phyloP scores from a whole-genome alignment of 495 filamentous ascomycete species.

The Neurospora sp. region DNA sequence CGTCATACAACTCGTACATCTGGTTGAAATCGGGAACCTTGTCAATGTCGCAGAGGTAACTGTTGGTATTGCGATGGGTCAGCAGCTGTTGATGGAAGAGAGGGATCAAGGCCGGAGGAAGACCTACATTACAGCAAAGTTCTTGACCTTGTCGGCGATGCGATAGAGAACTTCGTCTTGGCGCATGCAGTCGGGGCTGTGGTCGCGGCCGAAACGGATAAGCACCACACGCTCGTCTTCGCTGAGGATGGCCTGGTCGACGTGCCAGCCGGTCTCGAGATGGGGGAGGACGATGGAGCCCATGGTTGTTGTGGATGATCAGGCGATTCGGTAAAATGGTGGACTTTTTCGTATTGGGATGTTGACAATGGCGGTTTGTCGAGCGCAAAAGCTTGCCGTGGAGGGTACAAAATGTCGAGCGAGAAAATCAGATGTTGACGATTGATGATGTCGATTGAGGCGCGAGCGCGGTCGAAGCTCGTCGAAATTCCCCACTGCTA shows the following conservation, averaged over 20 bases:
- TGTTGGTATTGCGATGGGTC: not conserved
- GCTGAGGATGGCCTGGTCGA: conserved; percentile 61
- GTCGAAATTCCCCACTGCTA: not conserved
- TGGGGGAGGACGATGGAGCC: conserved; percentile 92
- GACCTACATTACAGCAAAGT: conserved; percentile 68
- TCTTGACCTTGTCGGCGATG: conserved; percentile 77
- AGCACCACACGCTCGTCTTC: conserved; percentile 96
- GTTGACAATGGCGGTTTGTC: not conserved
- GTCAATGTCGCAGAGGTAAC: conserved; percentile 91
- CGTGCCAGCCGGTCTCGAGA: conserved; percentile 87
- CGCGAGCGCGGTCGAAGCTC: not conserved
- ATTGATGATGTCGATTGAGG: not conserved
- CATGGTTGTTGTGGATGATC: conserved; percentile 35
- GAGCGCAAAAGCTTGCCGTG: not conserved
- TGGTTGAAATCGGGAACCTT: conserved; percentile 94
- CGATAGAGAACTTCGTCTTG: conserved; percentile 92
- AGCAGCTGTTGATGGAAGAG: not conserved
- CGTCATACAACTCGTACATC: conserved; percentile 77
- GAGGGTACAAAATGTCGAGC: not conserved
- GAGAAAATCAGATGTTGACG: not conserved
- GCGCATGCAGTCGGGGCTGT: conserved; percentile 70
- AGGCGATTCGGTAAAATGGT: not conserved
- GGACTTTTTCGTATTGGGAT: not conserved
- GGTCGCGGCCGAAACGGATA: conserved; percentile 82
- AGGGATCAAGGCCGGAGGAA: not conserved